Conservation (phyloP, 2,329 filamentous ascomycete genomes). For the Huntiella abstrusa region DNA sequence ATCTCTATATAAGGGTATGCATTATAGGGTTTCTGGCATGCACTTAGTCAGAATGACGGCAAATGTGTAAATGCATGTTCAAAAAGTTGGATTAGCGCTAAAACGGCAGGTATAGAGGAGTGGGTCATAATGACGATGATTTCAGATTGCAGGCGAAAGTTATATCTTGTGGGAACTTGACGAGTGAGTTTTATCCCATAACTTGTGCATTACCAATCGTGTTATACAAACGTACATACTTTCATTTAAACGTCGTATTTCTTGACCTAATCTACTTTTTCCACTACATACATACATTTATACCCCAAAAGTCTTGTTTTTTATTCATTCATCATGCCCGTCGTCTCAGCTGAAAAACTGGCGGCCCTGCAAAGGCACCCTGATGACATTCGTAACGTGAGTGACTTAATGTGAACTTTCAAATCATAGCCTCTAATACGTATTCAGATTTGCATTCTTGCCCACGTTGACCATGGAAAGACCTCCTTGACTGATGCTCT, state of each 20-base stretch:
- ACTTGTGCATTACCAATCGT: too few species aligned
- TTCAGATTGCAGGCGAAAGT: too few species aligned
- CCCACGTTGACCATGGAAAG: conserved; percentile 96
- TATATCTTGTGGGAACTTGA: too few species aligned
- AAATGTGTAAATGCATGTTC: too few species aligned
- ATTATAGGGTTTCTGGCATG: too few species aligned
- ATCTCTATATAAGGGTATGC: too few species aligned
- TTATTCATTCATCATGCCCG: conserved; percentile 48
- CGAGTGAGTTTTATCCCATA: too few species aligned
- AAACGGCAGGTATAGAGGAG: too few species aligned
- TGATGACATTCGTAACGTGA: conserved; percentile 80
- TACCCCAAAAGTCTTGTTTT: conserved; percentile 4
- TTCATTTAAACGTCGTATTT: background rate
- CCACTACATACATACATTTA: background rate
- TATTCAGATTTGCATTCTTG: conserved; percentile 72
- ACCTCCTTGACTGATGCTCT: conserved; percentile 91
- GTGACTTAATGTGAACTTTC: conserved; percentile 15
- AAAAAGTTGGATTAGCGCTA: too few species aligned
- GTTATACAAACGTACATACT: background rate
- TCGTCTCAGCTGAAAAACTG: conserved; percentile 79
- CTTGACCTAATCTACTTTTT: background rate
- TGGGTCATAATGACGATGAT: too few species aligned
- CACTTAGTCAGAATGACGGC: too few species aligned
- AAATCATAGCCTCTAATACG: conserved; percentile 8
- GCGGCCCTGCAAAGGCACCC: conserved; percentile 75